Evolutionary conservation across 345 rosid genomes (phyloP).

Genomic region (Eucalyptus sp.): DNA sequence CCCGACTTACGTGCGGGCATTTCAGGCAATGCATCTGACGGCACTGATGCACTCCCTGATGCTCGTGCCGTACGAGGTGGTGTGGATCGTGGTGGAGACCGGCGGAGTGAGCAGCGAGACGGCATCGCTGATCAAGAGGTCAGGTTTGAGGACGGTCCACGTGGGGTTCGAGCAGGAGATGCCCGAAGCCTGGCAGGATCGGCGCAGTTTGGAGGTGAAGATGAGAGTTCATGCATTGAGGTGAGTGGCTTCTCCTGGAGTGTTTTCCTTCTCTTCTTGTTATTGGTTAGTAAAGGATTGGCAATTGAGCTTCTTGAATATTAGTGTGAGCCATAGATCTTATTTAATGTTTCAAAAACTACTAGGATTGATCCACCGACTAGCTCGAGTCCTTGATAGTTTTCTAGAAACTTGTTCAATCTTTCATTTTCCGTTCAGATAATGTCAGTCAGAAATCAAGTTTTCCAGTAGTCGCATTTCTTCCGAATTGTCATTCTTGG

Average conservation of each 20-base stretch:
- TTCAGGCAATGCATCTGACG: slow-evolving; percentile 77
- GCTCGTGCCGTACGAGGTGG: slow-evolving; percentile 72
- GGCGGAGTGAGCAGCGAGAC: slow-evolving; percentile 77
- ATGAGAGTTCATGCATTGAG: slow-evolving; percentile 87
- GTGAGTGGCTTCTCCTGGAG: not conserved
- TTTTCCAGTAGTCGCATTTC: accelerated
- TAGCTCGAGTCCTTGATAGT: not conserved
- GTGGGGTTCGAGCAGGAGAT: slow-evolving; percentile 49
- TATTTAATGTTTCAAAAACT: not conserved
- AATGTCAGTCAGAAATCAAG: not conserved
- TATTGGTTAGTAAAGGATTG: not conserved
- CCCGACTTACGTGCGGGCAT: slow-evolving; percentile 86
- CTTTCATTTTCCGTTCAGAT: not conserved
- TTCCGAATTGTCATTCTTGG: not conserved
- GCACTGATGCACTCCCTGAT: slow-evolving; percentile 87
- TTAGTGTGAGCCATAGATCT: not conserved
- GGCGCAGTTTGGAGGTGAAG: slow-evolving; percentile 51
- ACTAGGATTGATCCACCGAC: not conserved
- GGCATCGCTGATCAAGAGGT: slow-evolving; percentile 40
- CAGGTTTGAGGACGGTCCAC: slow-evolving; percentile 51
- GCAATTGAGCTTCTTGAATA: not conserved
- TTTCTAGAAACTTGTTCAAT: not conserved
- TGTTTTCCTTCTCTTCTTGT: not conserved
- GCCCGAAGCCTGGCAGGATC: slow-evolving; percentile 70
- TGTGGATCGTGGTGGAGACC: slow-evolving; percentile 95